These are phyloP conservation scores for Backusella circina DNA, from an alignment of 192 early-diverging fungal genomes.

Conservation along the genomic window DNA sequence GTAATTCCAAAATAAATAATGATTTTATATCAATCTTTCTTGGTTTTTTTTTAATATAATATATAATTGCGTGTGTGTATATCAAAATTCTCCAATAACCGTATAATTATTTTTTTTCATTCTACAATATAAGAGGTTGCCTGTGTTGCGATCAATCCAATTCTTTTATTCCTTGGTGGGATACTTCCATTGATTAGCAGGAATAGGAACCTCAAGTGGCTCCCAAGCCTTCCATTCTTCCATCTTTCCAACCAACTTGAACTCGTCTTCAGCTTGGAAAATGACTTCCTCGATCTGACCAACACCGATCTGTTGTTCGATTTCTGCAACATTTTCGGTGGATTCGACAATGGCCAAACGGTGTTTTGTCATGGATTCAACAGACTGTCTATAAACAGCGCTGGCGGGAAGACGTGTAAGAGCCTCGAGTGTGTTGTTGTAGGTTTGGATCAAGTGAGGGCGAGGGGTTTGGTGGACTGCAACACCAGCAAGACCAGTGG, in stretches of 20 bases:
- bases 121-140: not conserved
- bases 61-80: not conserved
- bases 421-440: slow-evolving; percentile 73
- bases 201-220: slow-evolving; percentile 71
- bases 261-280: slow-evolving; percentile 83
- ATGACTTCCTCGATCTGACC: slow-evolving; percentile 95
- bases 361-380: slow-evolving; percentile 71
- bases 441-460: slow-evolving; percentile 79
- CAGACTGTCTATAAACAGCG: slow-evolving; percentile 80
- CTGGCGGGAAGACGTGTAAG: slow-evolving; percentile 68
- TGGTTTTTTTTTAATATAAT: not conserved
- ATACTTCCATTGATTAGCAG: slow-evolving; percentile 84
- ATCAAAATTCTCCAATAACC: not conserved
- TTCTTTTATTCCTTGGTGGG: not conserved
- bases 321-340: slow-evolving; percentile 66
- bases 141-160: not conserved
- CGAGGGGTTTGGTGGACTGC: slow-evolving; percentile 85
- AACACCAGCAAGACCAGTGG: slow-evolving; percentile 85
- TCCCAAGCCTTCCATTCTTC: slow-evolving; percentile 83
- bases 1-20: not conserved
- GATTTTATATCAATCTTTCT: not conserved
- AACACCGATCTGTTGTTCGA: slow-evolving; percentile 72
- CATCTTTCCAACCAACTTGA: slow-evolving; percentile 78
- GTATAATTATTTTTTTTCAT: not conserved
- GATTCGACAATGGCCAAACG: slow-evolving; percentile 74